Percentiles rank a stretch among this genome's conserved stretches.
Conservation (phyloP, 768 basidiomycete species). For the Macrolepiota albuminosa region DNA sequence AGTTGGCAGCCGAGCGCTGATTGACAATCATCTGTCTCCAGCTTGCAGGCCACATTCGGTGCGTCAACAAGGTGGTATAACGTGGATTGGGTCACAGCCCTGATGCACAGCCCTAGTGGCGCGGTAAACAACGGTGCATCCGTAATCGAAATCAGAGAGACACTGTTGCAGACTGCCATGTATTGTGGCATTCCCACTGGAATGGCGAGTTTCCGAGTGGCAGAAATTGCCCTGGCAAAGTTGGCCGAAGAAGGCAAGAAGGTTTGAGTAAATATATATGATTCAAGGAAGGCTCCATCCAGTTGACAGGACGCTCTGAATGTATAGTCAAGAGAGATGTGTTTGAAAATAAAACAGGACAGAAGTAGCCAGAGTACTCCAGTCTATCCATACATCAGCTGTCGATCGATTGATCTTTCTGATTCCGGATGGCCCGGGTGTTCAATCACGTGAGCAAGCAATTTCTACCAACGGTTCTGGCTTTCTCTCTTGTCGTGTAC, state of each 20-base stretch:
- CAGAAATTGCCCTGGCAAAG: constrained; percentile 32
- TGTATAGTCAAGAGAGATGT: neutral
- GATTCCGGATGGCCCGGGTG: neutral
- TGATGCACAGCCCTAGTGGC: constrained; percentile 23
- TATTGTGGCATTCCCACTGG: constrained; percentile 41
- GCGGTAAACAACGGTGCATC: constrained; percentile 40
- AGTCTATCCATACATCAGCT: too few relatives aligned
- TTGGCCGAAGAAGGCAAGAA: constrained; percentile 31
- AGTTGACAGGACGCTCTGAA: neutral
- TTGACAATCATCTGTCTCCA: neutral
- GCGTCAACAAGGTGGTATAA: neutral
- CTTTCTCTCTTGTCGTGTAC: constrained; percentile 2
- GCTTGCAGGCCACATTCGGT: constrained; percentile 36
- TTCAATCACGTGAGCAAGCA: neutral
- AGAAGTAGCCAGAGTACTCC: too few relatives aligned
- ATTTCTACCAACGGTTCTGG: neutral
- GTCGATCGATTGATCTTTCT: too few relatives aligned
- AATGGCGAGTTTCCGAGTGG: constrained; percentile 36
- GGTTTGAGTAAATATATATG: neutral
- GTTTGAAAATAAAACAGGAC: neutral
- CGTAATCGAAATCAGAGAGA: constrained; percentile 39
- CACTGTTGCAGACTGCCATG: constrained; percentile 35
- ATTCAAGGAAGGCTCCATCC: neutral
- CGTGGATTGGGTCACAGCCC: neutral
- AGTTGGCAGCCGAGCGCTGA: neutral